These are phyloP conservation scores for Corynespora cassiicola DNA, from an alignment of 2,329 filamentous ascomycete genomes.

Conservation along the genomic window DNA sequence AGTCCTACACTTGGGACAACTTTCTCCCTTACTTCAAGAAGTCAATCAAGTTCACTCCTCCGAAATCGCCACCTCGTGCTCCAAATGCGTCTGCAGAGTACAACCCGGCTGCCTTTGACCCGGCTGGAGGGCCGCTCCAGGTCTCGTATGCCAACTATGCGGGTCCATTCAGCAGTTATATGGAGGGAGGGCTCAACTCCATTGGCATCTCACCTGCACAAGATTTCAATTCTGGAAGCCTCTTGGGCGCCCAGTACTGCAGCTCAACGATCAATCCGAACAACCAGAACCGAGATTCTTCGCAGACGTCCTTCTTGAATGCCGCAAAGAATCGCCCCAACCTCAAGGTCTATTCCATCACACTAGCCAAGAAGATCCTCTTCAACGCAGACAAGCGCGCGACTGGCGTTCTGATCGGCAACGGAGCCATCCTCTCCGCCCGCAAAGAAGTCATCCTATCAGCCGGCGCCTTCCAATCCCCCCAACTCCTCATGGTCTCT, in stretches of 20 bases:
- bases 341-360: constrained; percentile 35
- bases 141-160: constrained; percentile 28
- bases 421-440: constrained; percentile 22
- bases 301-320: constrained; percentile 12
- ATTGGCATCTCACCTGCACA: constrained; percentile 18
- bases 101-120: constrained; percentile 14
- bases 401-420: constrained; percentile 24
- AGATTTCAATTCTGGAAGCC: constrained; percentile 24
- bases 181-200: constrained; percentile 17
- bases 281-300: constrained; percentile 15
- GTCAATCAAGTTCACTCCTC: constrained; percentile 34
- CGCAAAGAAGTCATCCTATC: constrained; percentile 53
- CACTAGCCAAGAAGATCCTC: constrained; percentile 42
- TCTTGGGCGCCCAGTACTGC: constrained; percentile 20
- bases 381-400: constrained; percentile 36
- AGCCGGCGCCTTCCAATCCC: constrained; percentile 52
- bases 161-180: constrained; percentile 19
- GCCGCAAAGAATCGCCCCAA: constrained; percentile 5
- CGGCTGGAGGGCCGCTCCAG: constrained; percentile 17
- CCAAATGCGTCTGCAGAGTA: constrained; percentile 19
- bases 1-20: constrained; percentile 35
- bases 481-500: constrained; percentile 47
- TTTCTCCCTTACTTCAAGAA: constrained; percentile 35
- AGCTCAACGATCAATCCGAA: constrained; percentile 32
- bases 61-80: constrained; percentile 19